A percentile compares a stretch with the other conserved stretches of the same genome.
Conservation (phyloP, 2,329 filamentous ascomycete genomes). For the Cadophora sp. region DNA sequence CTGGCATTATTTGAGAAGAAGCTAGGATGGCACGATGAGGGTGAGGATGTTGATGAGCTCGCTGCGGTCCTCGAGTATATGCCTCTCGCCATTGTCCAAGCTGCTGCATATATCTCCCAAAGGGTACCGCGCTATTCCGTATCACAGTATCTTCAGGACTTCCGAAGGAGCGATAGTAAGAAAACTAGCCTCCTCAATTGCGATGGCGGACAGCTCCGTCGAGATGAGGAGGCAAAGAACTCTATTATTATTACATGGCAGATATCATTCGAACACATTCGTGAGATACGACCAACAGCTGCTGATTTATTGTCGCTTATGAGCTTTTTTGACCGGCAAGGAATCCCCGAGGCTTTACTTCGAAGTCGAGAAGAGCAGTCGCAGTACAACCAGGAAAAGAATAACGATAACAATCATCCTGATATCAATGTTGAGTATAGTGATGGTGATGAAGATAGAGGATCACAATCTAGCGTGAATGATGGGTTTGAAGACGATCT, state of each 20-base stretch:
- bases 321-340: conserved; percentile 54
- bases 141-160: conserved; percentile 48
- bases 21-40: conserved; percentile 31
- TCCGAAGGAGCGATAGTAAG: conserved; percentile 46
- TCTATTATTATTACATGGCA: conserved; percentile 37
- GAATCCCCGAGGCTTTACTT: conserved; percentile 48
- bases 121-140: conserved; percentile 45
- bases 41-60: conserved; percentile 31
- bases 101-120: conserved; percentile 39
- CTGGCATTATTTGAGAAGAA: conserved; percentile 44
- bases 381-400: conserved; percentile 19
- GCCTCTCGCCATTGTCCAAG: conserved; percentile 44
- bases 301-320: conserved; percentile 53
- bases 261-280: conserved; percentile 48
- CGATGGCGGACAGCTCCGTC: conserved; percentile 46
- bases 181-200: conserved; percentile 42
- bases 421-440: conserved; percentile 14
- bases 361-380: conserved; percentile 26
- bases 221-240: conserved; percentile 46
- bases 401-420: conserved; percentile 5
- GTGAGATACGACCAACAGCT: conserved; percentile 45
- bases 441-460: conserved; percentile 42
- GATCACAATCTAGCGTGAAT: conserved; percentile 13
- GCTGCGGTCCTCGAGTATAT: conserved; percentile 40
- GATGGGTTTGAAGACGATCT: conserved; percentile 46